Conservation (phyloP, 176 grass and related monocot species). For the Bonia amplexicaulis region DNA sequence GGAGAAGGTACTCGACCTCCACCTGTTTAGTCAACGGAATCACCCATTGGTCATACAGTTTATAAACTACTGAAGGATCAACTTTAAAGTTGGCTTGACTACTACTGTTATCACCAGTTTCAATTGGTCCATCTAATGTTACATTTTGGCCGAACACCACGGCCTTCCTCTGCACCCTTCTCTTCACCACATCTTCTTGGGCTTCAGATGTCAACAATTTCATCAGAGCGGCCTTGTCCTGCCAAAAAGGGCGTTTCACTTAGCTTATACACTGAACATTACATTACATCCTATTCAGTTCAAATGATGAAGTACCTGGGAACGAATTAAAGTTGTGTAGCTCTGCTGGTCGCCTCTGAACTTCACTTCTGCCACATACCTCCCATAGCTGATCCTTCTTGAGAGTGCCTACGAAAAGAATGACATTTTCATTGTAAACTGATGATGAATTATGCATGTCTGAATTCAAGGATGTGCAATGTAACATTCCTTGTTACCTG, state of each 20-base stretch:
- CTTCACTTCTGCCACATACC: slow-evolving; percentile 86
- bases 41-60: slow-evolving; percentile 78
- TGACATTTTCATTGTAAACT: neutral
- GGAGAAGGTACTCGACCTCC: slow-evolving; percentile 82
- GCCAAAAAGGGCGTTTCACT: neutral
- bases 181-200: slow-evolving; percentile 76
- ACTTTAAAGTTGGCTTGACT: slow-evolving; percentile 47
- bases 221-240: slow-evolving; percentile 76
- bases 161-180: slow-evolving; percentile 77
- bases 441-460: neutral
- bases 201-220: slow-evolving; percentile 65
- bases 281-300: neutral
- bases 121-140: slow-evolving; percentile 44
- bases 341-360: slow-evolving; percentile 63
- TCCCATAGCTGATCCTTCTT: slow-evolving; percentile 81
- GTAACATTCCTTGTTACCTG: slow-evolving; percentile 42
- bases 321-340: slow-evolving; percentile 53
- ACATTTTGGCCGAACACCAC: slow-evolving; percentile 58
- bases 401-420: slow-evolving; percentile 49
- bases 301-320: slow-evolving; percentile 41
- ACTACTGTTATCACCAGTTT: slow-evolving; percentile 22
- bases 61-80: slow-evolving; percentile 45
- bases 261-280: neutral
- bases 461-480: neutral
- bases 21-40: slow-evolving; percentile 81